Conservation (phyloP, 352 stramenopile species). For the Achlya hypogyna region DNA sequence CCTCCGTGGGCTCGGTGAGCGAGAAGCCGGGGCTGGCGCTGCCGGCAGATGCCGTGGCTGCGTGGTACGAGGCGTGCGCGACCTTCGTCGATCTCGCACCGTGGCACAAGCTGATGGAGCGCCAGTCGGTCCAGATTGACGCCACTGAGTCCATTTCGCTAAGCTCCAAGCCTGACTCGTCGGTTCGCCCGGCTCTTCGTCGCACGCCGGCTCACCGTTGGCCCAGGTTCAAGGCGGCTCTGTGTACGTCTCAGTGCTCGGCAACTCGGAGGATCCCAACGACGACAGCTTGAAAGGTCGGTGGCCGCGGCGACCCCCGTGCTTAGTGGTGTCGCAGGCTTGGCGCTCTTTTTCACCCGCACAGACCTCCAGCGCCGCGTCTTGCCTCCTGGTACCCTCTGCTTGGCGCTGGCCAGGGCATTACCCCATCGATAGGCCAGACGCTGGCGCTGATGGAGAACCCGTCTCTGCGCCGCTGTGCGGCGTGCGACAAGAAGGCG, state of each 20-base stretch:
- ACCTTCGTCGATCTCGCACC: conserved; percentile 55
- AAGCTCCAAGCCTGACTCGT: conserved; percentile 16
- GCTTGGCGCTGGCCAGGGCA: neutral
- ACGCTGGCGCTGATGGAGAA: conserved; percentile 66
- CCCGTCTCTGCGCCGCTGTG: conserved; percentile 55
- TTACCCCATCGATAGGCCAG: conserved; percentile 29
- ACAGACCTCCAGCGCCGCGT: conserved; percentile 67
- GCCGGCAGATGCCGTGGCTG: conserved; percentile 39
- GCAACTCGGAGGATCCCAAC: conserved; percentile 15
- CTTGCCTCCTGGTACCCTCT: conserved; percentile 27
- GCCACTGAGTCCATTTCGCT: conserved; percentile 22
- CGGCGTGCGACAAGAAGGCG: conserved; percentile 69
- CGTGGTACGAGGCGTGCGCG: conserved; percentile 46
- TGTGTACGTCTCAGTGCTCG: conserved; percentile 15
- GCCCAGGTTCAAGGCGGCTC: conserved; percentile 13
- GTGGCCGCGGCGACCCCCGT: neutral
- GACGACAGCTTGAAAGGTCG: conserved; percentile 19
- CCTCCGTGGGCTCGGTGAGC: conserved; percentile 64
- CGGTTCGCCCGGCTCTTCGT: neutral
- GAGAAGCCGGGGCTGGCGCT: conserved; percentile 43
- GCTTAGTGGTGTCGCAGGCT: conserved; percentile 24
- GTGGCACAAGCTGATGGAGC: conserved; percentile 57
- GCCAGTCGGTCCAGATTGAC: conserved; percentile 73
- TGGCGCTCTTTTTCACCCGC: conserved; percentile 74
- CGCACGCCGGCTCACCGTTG: neutral